Evolutionary conservation across 2,329 filamentous ascomycete species (phyloP).

Genomic region (Monilinia laxa): DNA sequence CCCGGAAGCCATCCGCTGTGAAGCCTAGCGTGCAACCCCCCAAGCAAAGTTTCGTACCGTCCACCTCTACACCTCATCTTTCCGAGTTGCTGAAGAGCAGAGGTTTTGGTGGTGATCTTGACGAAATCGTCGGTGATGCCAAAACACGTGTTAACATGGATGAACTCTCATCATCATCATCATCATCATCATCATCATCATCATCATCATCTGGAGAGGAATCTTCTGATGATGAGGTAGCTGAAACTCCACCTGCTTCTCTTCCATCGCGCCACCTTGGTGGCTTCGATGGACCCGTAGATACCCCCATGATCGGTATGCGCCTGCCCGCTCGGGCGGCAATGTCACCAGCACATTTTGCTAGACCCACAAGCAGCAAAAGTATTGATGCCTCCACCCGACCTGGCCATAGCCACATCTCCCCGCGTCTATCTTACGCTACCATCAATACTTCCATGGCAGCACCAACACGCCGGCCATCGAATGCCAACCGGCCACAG

Average conservation of each 20-base stretch:
- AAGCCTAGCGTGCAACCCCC: slow-evolving; percentile 37
- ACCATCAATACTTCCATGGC: slow-evolving; percentile 34
- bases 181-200: slow-evolving; percentile 40
- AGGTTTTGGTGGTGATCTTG: slow-evolving; percentile 62
- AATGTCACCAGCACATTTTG: slow-evolving; percentile 50
- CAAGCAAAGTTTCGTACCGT: slow-evolving; percentile 49
- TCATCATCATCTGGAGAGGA: slow-evolving; percentile 49
- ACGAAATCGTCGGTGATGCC: slow-evolving; percentile 59
- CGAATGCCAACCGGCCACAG: slow-evolving; percentile 22
- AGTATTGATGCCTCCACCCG: slow-evolving; percentile 43
- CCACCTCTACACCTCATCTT: slow-evolving; percentile 63
- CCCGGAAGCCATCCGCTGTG: slow-evolving; percentile 27
- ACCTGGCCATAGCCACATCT: slow-evolving; percentile 44
- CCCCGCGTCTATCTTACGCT: slow-evolving; percentile 42
- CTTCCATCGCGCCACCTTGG: slow-evolving; percentile 41
- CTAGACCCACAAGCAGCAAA: slow-evolving; percentile 59
- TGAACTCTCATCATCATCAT: slow-evolving; percentile 46
- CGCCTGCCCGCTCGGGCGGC: slow-evolving; percentile 59
- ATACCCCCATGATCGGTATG: slow-evolving; percentile 45
- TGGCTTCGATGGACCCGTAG: slow-evolving; percentile 41
- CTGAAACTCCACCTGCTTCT: slow-evolving; percentile 44
- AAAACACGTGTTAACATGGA: slow-evolving; percentile 55
- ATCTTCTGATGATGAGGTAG: slow-evolving; percentile 49
- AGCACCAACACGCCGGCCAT: slow-evolving; percentile 30
- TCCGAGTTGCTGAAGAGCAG: slow-evolving; percentile 62